Base-by-base conservation (phyloP, 2,329 filamentous ascomycete genomes). In the Alternaria metachromatica region DNA sequence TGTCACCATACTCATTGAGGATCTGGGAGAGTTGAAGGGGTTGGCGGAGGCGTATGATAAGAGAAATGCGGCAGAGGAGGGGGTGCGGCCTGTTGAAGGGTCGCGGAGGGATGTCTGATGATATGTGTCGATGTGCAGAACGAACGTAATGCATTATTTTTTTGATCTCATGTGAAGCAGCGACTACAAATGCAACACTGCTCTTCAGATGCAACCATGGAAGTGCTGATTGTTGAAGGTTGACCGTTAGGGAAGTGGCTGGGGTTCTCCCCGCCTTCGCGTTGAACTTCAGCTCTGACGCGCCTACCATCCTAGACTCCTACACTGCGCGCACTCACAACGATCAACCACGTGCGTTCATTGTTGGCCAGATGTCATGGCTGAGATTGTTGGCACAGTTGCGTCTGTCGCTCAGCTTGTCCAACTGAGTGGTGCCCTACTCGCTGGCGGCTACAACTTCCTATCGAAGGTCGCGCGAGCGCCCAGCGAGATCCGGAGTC, bases 11-110 rank as follows among this genome's bases (percentile, higher is more conserved):
- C 28, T 75, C 11, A 44, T 49, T 5, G 66, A 72, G 64, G 71
- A 74, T 58, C 21, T 72, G n/a, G 58, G 60, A 15, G 71, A 74
- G 23, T 64, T 74, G 64, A 60, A 45, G 26, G 56, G 26, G 18
- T 25, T 64, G 58, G 57, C 70, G 15, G 25, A 62, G 23, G 57
- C 58, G 11, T 70, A 58, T 55, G 60, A 51, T 20, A 26, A 10
- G 30, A 53, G 30, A 4, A 30, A 10, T 8, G 21, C 37, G 4
- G 25, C 20, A 15, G n/a, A 51, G 2, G 20, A 23, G 26, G 43
- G 26, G 11, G 18, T 44, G 13, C 45, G 8, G 58, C 50, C 48
- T 6, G 23, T n/a, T 6, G 33, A 50, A n/a, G 53, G 20, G 10
- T 44, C 45, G 13, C 55, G 51, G 30, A 54, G 43, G 18, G 50